These are phyloP conservation scores for Boletus rex-veris DNA, from an alignment of 768 basidiomycete species.

Conservation along the genomic window DNA sequence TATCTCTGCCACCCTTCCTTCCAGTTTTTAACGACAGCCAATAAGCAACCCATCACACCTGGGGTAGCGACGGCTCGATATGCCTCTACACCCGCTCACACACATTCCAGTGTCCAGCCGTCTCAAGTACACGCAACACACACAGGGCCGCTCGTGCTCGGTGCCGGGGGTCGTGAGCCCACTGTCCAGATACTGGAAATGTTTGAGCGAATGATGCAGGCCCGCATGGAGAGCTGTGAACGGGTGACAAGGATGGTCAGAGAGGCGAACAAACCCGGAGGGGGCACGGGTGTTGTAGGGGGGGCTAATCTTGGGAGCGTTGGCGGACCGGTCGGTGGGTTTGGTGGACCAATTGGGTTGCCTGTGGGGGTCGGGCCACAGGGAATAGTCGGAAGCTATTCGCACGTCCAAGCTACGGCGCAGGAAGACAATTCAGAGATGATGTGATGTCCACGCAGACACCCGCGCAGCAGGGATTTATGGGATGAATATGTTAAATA, in stretches of 20 bases:
- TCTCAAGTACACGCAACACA: slow-evolving; percentile 12
- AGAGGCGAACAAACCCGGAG: slow-evolving; percentile 26
- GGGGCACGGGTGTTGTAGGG: slow-evolving; percentile 5
- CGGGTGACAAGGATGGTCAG: slow-evolving; percentile 56
- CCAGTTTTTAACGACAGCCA: slow-evolving; percentile 19
- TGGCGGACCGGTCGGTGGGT: slow-evolving; percentile 29
- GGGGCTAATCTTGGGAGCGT: slow-evolving; percentile 19
- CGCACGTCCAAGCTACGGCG: slow-evolving; percentile 6
- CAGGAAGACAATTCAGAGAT: slow-evolving; percentile 12
- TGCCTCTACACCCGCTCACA: slow-evolving; percentile 10
- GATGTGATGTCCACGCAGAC: slow-evolving; percentile 16
- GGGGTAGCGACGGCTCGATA: slow-evolving; percentile 9
- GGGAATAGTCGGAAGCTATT: slow-evolving; percentile 16
- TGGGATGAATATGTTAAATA: neutral
- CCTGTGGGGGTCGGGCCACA: slow-evolving; percentile 21
- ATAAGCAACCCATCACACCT: slow-evolving; percentile 10
- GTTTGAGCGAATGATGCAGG: slow-evolving; percentile 71
- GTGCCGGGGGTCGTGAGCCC: slow-evolving; percentile 34
- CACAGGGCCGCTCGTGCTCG: slow-evolving; percentile 26
- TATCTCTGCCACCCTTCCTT: slow-evolving; percentile 31
- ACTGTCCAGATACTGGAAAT: slow-evolving; percentile 57
- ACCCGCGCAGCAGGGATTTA: slow-evolving; percentile 21
- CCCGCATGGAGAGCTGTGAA: slow-evolving; percentile 73
- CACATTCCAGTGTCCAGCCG: slow-evolving; percentile 6
- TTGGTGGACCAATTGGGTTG: slow-evolving; percentile 27